phyloP scores from a whole-genome alignment of 2,329 filamentous ascomycete genomes.

The Pseudocercospora ulei region DNA sequence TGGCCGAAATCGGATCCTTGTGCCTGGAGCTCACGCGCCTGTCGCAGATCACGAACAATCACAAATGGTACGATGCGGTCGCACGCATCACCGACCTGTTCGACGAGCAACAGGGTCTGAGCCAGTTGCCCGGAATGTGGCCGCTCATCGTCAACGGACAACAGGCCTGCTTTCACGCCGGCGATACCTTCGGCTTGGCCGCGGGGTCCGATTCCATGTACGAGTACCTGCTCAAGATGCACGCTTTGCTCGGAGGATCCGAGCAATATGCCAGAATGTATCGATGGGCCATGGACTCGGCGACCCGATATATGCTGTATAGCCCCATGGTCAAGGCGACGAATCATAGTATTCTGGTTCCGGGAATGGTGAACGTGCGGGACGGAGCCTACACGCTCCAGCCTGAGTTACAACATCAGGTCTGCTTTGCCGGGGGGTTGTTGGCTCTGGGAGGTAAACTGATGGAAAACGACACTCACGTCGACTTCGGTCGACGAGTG shows the following conservation, averaged over 20 bases:
- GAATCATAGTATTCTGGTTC: slow-evolving; percentile 39
- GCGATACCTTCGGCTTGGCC: slow-evolving; percentile 29
- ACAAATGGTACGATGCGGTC: slow-evolving; percentile 53
- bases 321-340: slow-evolving; percentile 40
- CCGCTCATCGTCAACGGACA: slow-evolving; percentile 46
- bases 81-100: slow-evolving; percentile 50
- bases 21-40: slow-evolving; percentile 55
- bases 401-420: slow-evolving; percentile 50
- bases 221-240: slow-evolving; percentile 32
- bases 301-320: slow-evolving; percentile 40
- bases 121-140: slow-evolving; percentile 54
- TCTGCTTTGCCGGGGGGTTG: slow-evolving; percentile 62
- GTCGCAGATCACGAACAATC: slow-evolving; percentile 53
- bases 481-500: slow-evolving; percentile 49
- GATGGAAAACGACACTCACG: slow-evolving; percentile 46
- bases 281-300: slow-evolving; percentile 40
- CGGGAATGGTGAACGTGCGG: slow-evolving; percentile 38
- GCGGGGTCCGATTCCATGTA: slow-evolving; percentile 34
- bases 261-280: slow-evolving; percentile 40
- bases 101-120: slow-evolving; percentile 46
- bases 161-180: slow-evolving; percentile 31
- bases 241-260: slow-evolving; percentile 27
- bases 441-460: slow-evolving; percentile 58
- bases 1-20: slow-evolving; percentile 51
- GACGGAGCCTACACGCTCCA: slow-evolving; percentile 28